Conservation (phyloP, 495 filamentous ascomycete genomes). For the Tuber borchii region DNA sequence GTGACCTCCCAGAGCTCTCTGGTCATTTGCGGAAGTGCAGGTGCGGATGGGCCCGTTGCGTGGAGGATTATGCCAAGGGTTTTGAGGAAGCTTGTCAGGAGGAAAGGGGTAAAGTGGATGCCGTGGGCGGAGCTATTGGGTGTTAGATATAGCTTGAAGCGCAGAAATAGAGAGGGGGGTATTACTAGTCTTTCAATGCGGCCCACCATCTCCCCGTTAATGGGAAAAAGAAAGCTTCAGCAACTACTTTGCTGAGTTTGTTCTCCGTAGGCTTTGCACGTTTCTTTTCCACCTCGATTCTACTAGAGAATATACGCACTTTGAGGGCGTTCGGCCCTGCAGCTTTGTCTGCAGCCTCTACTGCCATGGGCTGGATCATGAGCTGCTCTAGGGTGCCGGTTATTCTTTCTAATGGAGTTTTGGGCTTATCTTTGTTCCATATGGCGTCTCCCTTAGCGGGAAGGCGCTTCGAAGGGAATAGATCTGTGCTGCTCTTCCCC, state of each 20-base stretch:
- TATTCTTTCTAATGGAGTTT: conserved; percentile 29
- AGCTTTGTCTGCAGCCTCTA: conserved; percentile 58
- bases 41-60: conserved; percentile 57
- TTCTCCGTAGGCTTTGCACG: conserved; percentile 64
- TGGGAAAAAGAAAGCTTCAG: conserved; percentile 74
- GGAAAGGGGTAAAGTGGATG: conserved; percentile 54
- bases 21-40: conserved; percentile 60
- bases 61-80: conserved; percentile 62
- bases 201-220: conserved; percentile 56
- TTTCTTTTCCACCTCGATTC: conserved; percentile 62
- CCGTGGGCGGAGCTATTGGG: conserved; percentile 44
- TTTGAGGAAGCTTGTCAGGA: conserved; percentile 58
- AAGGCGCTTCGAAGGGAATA: conserved; percentile 68
- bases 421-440: conserved; percentile 40
- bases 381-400: conserved; percentile 51
- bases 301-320: conserved; percentile 68
- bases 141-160: background rate
- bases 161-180: background rate
- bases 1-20: conserved; percentile 63
- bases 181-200: conserved; percentile 45
- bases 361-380: conserved; percentile 74
- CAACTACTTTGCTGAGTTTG: conserved; percentile 65
- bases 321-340: conserved; percentile 79
- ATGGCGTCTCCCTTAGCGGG: conserved; percentile 54
- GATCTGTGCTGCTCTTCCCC: conserved; percentile 45